Evolutionary conservation across 306 rosid species (phyloP).

Genomic region (Canavalia gladiata): DNA sequence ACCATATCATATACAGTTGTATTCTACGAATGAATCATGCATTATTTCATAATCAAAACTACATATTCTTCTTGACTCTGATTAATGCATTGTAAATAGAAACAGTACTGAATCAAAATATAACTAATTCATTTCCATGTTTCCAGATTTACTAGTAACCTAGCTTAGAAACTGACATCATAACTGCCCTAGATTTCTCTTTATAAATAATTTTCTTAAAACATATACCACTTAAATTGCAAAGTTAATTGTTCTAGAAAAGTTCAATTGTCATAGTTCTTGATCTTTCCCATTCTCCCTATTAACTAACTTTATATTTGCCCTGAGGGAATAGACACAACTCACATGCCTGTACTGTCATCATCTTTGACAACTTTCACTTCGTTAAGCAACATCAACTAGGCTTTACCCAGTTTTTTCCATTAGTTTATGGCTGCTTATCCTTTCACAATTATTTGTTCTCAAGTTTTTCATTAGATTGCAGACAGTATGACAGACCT

Average conservation of each 20-base stretch:
- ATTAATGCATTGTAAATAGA: slow-evolving; percentile 3
- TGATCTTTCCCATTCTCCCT: slow-evolving; percentile 8
- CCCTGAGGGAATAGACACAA: not conserved
- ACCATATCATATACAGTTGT: slow-evolving; percentile 21
- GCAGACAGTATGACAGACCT: not conserved
- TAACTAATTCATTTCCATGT: not conserved
- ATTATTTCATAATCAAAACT: slow-evolving; percentile 26
- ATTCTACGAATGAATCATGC: slow-evolving; percentile 23
- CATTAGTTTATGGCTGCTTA: slow-evolving; percentile 24
- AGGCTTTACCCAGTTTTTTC: not conserved
- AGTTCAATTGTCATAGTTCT: not conserved
- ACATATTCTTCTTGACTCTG: slow-evolving; percentile 18
- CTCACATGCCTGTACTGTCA: not conserved
- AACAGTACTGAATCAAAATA: slow-evolving; percentile 35
- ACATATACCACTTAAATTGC: slow-evolving; percentile 11
- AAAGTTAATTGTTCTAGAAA: slow-evolving; percentile 5
- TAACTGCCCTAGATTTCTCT: slow-evolving; percentile 28
- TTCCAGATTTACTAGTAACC: slow-evolving; percentile 14
- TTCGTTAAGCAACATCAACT: slow-evolving; percentile 21
- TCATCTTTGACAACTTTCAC: not conserved
- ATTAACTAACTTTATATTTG: not conserved
- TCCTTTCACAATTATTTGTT: slow-evolving; percentile 12
- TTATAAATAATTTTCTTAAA: slow-evolving; percentile 9
- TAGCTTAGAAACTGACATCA: slow-evolving; percentile 35
- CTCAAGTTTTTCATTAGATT: not conserved